Conservation (phyloP, 148 eudicot genomes). For the Arctostaphylos glauca region DNA sequence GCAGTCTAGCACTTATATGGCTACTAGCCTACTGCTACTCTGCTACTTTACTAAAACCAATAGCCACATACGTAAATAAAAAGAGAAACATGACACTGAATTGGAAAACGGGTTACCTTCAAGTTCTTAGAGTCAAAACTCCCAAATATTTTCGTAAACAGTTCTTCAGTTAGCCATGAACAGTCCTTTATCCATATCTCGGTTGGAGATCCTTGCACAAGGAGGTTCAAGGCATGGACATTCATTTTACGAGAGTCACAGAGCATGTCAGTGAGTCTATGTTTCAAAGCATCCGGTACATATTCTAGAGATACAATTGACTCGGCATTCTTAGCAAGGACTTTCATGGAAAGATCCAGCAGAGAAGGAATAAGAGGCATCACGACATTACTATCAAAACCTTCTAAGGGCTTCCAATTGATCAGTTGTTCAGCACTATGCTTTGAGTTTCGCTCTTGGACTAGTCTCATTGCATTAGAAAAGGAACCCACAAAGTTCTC, state of each 20-base stretch:
- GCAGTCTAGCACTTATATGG: background rate
- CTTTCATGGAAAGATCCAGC: constrained; percentile 27
- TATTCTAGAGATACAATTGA: constrained; percentile 27
- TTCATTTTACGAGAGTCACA: constrained; percentile 29
- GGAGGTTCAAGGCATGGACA: constrained; percentile 22
- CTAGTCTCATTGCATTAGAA: constrained; percentile 15
- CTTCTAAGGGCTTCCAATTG: constrained; percentile 24
- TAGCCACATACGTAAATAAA: background rate
- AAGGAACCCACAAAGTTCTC: constrained; percentile 20
- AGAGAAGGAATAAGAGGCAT: constrained; percentile 25
- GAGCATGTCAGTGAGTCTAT: constrained; percentile 22
- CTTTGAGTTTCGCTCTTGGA: constrained; percentile 16
- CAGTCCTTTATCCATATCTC: constrained; percentile 33
- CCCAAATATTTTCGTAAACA: constrained; percentile 23
- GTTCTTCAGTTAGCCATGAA: constrained; percentile 30
- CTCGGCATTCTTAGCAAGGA: constrained; percentile 32
- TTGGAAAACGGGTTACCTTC: constrained; percentile 19
- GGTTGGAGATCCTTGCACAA: constrained; percentile 31
- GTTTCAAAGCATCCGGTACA: constrained; percentile 24
- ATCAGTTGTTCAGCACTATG: constrained; percentile 14
- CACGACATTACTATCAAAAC: background rate
- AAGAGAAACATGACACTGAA: background rate
- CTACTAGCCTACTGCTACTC: background rate
- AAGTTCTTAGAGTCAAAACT: constrained; percentile 19
- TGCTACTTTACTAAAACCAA: background rate